Conservation (phyloP, 164 flowering plant species). For the Brasenia schreberi region DNA sequence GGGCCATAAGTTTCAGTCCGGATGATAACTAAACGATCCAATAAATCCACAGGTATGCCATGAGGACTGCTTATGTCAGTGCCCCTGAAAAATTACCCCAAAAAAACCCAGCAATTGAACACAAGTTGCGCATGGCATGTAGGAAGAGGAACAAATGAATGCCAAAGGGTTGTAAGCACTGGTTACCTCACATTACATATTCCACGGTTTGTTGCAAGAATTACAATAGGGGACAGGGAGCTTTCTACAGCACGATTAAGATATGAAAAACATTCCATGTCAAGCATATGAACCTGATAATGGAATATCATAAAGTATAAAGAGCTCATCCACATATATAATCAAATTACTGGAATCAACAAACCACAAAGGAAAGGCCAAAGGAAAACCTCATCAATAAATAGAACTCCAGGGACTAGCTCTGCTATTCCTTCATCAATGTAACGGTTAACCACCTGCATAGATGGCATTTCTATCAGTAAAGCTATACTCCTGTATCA, state of each 20-base stretch:
- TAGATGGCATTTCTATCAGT: constrained; percentile 5
- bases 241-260: constrained; percentile 91
- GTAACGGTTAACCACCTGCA: constrained; percentile 81
- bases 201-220: constrained; percentile 95
- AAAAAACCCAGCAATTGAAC: not conserved
- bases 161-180: not conserved
- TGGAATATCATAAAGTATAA: constrained; percentile 9
- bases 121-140: too few relatives aligned
- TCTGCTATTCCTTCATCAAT: constrained; percentile 95
- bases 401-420: constrained; percentile 96
- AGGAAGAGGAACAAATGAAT: too few relatives aligned
- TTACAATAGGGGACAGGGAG: constrained; percentile 83
- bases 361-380: not conserved
- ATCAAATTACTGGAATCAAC: not conserved
- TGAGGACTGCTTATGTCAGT: constrained; percentile 92
- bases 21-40: constrained; percentile 79
- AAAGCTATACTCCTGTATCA: constrained; percentile 1
- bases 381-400: constrained; percentile 57
- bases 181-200: constrained; percentile 79
- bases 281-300: constrained; percentile 95
- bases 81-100: constrained; percentile 38
- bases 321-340: not conserved
- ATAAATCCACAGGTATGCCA: constrained; percentile 92
- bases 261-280: constrained; percentile 95
- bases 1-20: constrained; percentile 80